Evolutionary conservation across 164 flowering plant species (phyloP).

Genomic region (Tetracentron sinense): DNA sequence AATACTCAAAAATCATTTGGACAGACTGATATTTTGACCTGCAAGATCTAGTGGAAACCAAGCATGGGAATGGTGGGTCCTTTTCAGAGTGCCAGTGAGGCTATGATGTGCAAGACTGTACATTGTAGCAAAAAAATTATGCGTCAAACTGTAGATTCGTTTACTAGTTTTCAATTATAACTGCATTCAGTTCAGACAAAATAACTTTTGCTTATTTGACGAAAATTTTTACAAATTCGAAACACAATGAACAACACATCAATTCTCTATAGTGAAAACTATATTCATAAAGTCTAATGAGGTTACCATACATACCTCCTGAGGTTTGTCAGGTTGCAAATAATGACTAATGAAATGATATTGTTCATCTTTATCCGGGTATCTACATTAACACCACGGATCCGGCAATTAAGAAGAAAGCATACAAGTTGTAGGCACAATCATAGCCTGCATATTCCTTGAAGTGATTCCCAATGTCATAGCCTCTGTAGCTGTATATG

Average conservation of each 20-base stretch:
- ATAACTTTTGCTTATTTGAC: neutral
- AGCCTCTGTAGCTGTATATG: slow-evolving; percentile 91
- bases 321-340: slow-evolving; percentile 58
- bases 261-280: neutral
- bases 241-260: neutral
- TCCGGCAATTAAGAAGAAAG: slow-evolving; percentile 8
- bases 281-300: neutral
- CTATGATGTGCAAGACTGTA: neutral
- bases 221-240: neutral
- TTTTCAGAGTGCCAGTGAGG: too few relatives aligned
- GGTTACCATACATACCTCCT: slow-evolving; percentile 47
- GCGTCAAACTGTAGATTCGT: neutral
- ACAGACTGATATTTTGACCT: too few relatives aligned
- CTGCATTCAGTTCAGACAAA: slow-evolving; percentile 5
- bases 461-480: slow-evolving; percentile 97
- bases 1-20: too few relatives aligned
- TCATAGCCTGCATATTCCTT: slow-evolving; percentile 98
- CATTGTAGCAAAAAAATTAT: too few relatives aligned
- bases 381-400: slow-evolving; percentile 42
- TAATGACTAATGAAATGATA: slow-evolving; percentile 90
- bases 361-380: slow-evolving; percentile 79
- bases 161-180: neutral
- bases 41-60: too few relatives aligned
- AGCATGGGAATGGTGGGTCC: too few relatives aligned
- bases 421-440: slow-evolving; percentile 89